phyloP scores from a whole-genome alignment of 2,329 filamentous ascomycete species.

The Diplodia intermedia region DNA sequence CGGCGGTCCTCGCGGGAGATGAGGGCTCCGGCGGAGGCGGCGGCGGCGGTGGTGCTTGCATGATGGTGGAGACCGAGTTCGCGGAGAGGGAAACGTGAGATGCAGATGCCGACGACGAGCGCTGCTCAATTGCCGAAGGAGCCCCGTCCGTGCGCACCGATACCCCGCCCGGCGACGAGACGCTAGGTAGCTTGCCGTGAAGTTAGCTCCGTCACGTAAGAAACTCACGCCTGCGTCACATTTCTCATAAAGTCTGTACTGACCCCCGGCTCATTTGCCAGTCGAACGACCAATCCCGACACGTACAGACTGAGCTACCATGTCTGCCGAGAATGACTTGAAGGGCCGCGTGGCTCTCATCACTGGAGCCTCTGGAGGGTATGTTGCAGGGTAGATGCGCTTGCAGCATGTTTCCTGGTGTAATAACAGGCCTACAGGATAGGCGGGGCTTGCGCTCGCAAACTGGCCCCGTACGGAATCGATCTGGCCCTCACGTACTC shows the following conservation, averaged over 20 bases:
- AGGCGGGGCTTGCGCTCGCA: constrained; percentile 63
- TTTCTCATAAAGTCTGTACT: constrained; percentile 10
- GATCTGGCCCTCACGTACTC: constrained; percentile 67
- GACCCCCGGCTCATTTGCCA: background rate
- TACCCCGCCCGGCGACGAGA: constrained; percentile 8
- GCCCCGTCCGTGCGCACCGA: constrained; percentile 12
- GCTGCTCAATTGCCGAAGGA: constrained; percentile 30
- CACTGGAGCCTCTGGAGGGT: constrained; percentile 69
- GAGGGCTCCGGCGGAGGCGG: constrained; percentile 26
- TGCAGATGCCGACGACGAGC: constrained; percentile 28
- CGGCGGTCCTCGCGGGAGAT: constrained; percentile 29
- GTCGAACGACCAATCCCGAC: background rate
- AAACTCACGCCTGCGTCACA: background rate
- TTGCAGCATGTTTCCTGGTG: background rate
- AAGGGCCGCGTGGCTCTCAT: constrained; percentile 63
- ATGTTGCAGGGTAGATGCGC: constrained; percentile 36
- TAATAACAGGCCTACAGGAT: constrained; percentile 55
- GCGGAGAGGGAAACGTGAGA: constrained; percentile 24
- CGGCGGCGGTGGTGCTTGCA: constrained; percentile 30
- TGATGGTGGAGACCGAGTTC: constrained; percentile 23
- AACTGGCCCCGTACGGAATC: constrained; percentile 61
- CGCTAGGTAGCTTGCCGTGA: no score
- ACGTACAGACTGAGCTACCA: background rate
- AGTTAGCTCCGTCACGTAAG: background rate
- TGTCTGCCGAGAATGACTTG: constrained; percentile 48